A percentile compares a stretch with the other conserved stretches of the same genome.
These are phyloP conservation scores for Amphicarpaea edgeworthii DNA, from an alignment of 306 rosid species.

Conservation along the genomic window DNA sequence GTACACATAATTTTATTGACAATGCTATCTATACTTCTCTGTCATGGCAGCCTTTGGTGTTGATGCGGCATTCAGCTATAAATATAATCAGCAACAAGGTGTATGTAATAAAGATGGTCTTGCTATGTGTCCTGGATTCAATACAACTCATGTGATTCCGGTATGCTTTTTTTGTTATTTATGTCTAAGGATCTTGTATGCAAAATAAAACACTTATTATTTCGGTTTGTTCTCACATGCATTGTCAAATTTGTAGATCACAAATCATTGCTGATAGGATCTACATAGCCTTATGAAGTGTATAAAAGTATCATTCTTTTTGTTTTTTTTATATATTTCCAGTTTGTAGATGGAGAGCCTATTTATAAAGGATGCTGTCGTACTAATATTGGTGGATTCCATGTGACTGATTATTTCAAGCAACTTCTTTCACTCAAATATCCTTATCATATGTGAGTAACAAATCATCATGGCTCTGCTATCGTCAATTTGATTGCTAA, in stretches of 20 bases:
- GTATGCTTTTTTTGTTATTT: constrained; percentile 61
- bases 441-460: constrained; percentile 88
- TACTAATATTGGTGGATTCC: constrained; percentile 93
- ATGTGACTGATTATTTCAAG: constrained; percentile 88
- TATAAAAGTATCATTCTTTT: constrained; percentile 10
- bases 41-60: constrained; percentile 84
- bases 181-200: constrained; percentile 7
- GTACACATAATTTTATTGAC: constrained; percentile 14
- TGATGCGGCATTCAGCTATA: constrained; percentile 96
- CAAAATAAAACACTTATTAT: constrained; percentile 3
- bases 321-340: constrained; percentile 40
- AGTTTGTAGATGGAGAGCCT: constrained; percentile 96
- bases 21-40: constrained; percentile 41
- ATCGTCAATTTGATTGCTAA: constrained; percentile 34
- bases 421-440: constrained; percentile 92
- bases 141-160: constrained; percentile 91
- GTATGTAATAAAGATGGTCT: constrained; percentile 90
- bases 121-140: constrained; percentile 94
- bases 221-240: constrained; percentile 1
- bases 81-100: constrained; percentile 81
- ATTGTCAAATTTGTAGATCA: neutral
- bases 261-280: constrained; percentile 14
- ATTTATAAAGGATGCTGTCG: constrained; percentile 83
- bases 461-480: constrained; percentile 38
- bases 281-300: constrained; percentile 7